These are phyloP conservation scores for Hyaloscypha bicolor DNA, from an alignment of 495 filamentous ascomycete genomes.

Conservation along the genomic window DNA sequence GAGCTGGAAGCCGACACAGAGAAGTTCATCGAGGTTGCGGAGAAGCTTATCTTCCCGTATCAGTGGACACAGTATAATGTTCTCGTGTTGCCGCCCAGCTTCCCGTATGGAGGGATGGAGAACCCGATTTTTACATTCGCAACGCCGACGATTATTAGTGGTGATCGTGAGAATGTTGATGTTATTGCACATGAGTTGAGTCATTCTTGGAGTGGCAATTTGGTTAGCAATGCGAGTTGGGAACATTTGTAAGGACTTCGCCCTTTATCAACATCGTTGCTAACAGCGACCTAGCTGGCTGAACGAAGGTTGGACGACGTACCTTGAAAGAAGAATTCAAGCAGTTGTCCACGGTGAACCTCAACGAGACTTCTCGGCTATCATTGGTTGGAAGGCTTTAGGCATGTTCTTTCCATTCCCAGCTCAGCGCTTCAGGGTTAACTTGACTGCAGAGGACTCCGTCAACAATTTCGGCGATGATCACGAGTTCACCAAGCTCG, in stretches of 20 bases:
- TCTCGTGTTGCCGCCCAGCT: slow-evolving; percentile 84
- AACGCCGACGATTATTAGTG: slow-evolving; percentile 88
- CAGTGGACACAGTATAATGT: slow-evolving; percentile 95
- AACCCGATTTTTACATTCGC: slow-evolving; percentile 94
- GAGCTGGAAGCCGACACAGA: slow-evolving; percentile 90
- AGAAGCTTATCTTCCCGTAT: slow-evolving; percentile 87
- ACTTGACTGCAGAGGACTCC: slow-evolving; percentile 58
- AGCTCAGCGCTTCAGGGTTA: slow-evolving; percentile 35
- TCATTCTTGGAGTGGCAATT: slow-evolving; percentile 92
- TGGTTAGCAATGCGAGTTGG: slow-evolving; percentile 90
- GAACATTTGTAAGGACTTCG: slow-evolving; percentile 74
- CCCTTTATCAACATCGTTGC: slow-evolving; percentile 1
- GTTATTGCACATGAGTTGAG: slow-evolving; percentile 94
- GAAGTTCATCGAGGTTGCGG: slow-evolving; percentile 84
- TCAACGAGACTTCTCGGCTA: slow-evolving; percentile 88
- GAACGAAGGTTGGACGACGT: slow-evolving; percentile 95
- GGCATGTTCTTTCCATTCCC: slow-evolving; percentile 46
- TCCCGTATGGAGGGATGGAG: slow-evolving; percentile 90
- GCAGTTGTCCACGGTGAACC: slow-evolving; percentile 73
- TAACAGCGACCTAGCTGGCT: slow-evolving; percentile 62
- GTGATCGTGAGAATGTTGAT: slow-evolving; percentile 91
- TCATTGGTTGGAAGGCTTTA: slow-evolving; percentile 75
- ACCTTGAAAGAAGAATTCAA: slow-evolving; percentile 81
- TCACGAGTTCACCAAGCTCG: slow-evolving; percentile 90
- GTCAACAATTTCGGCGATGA: slow-evolving; percentile 75